Conservation (phyloP, 805 yeast species). For the Lipomyces anomalus region DNA sequence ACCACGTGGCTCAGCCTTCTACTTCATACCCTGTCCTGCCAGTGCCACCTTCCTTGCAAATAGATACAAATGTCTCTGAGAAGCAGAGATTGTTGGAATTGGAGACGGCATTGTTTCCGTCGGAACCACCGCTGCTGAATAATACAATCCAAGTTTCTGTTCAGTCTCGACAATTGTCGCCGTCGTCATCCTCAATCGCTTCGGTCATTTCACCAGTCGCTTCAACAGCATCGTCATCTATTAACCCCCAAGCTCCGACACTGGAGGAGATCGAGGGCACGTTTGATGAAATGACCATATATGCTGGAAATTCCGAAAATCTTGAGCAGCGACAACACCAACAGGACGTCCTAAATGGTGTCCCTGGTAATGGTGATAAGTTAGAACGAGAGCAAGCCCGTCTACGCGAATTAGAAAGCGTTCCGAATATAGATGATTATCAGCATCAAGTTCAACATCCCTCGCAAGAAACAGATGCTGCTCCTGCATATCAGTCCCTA, state of each 20-base stretch:
- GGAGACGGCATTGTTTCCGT: constrained; percentile 60
- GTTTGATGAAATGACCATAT: too few species aligned
- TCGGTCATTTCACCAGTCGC: constrained; percentile 4
- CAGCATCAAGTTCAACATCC: too few species aligned
- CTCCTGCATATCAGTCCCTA: constrained; percentile 11
- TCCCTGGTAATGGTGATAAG: too few species aligned
- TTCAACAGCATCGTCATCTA: background rate
- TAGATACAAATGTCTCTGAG: constrained; percentile 39
- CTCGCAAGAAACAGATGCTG: background rate
- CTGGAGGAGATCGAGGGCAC: constrained; percentile 5
- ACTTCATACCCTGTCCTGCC: constrained; percentile 28
- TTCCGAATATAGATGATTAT: constrained; percentile 3
- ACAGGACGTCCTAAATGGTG: too few species aligned
- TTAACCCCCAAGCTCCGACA: constrained; percentile 6
- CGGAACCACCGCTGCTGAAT: constrained; percentile 44
- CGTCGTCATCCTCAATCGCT: too few species aligned
- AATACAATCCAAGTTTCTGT: too few species aligned
- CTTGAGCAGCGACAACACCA: too few species aligned
- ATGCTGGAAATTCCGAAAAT: too few species aligned
- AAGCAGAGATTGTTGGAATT: constrained; percentile 50
- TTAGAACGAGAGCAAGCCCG: constrained; percentile 17
- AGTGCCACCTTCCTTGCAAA: background rate
- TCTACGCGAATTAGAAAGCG: constrained; percentile 7
- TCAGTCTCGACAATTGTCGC: too few species aligned
- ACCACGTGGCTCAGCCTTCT: background rate